phyloP scores from a whole-genome alignment of 352 stramenopile genomes.

The Phytophthora sojae region DNA sequence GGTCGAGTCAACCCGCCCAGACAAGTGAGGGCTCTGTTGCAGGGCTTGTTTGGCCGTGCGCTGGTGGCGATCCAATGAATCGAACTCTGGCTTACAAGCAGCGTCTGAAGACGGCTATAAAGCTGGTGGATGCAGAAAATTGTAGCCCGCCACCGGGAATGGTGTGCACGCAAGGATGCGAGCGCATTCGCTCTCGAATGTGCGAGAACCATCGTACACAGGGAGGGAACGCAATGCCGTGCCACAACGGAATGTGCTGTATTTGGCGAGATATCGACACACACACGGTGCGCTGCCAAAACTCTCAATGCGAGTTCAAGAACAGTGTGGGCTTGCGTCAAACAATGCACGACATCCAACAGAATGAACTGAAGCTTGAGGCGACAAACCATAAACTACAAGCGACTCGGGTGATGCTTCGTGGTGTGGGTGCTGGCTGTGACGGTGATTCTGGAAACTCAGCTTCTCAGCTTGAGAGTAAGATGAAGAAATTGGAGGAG shows the following conservation, averaged over 20 bases:
- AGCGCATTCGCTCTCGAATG: slow-evolving; percentile 61
- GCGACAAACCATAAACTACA: slow-evolving; percentile 17
- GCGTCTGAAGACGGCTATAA: slow-evolving; percentile 53
- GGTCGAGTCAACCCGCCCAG: background rate
- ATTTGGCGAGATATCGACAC: slow-evolving; percentile 71
- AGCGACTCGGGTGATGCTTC: background rate
- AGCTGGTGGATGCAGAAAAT: slow-evolving; percentile 66
- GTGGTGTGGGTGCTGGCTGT: background rate
- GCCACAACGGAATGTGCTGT: slow-evolving; percentile 61
- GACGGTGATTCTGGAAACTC: background rate
- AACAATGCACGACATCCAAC: slow-evolving; percentile 71
- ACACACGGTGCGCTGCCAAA: slow-evolving; percentile 64
- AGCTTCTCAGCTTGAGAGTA: slow-evolving; percentile 18
- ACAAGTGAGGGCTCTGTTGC: background rate
- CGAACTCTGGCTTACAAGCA: slow-evolving; percentile 45
- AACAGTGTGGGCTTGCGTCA: slow-evolving; percentile 71
- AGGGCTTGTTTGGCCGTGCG: slow-evolving; percentile 28
- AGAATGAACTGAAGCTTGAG: slow-evolving; percentile 27
- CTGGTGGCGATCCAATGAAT: slow-evolving; percentile 2
- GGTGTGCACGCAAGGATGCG: slow-evolving; percentile 52
- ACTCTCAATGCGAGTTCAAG: slow-evolving; percentile 73
- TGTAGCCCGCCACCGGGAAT: slow-evolving; percentile 57
- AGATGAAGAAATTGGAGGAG: slow-evolving; percentile 27
- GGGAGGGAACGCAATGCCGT: slow-evolving; percentile 35
- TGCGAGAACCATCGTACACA: slow-evolving; percentile 50